Evolutionary conservation across 306 rosid species (phyloP).

Genomic region (Quercus variabilis): DNA sequence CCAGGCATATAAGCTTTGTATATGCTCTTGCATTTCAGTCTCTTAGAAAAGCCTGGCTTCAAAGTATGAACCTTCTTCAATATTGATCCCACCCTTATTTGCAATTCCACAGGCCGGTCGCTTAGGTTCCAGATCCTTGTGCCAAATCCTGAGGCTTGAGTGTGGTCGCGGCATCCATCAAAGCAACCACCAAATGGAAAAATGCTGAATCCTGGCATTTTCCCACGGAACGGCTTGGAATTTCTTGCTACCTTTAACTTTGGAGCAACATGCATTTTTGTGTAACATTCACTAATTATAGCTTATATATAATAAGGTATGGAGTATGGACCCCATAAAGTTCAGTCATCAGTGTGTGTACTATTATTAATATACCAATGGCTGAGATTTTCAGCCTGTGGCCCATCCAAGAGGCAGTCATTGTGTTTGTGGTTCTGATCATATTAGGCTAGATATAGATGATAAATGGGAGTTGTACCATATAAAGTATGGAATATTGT

Average conservation of each 20-base stretch:
- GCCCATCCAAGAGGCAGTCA: constrained; percentile 1
- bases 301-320: background rate
- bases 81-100: constrained; percentile 89
- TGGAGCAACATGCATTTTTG: constrained; percentile 23
- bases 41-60: constrained; percentile 84
- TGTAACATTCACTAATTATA: background rate
- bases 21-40: constrained; percentile 79
- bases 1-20: constrained; percentile 81
- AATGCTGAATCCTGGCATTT: constrained; percentile 42
- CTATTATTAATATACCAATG: background rate
- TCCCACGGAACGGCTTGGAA: constrained; percentile 27
- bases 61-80: constrained; percentile 73
- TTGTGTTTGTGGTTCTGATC: constrained; percentile 13
- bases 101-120: constrained; percentile 85
- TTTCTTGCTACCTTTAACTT: constrained; percentile 26
- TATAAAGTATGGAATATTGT: constrained; percentile 21
- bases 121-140: constrained; percentile 92
- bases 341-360: background rate
- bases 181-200: constrained; percentile 68
- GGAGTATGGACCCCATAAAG: constrained; percentile 1
- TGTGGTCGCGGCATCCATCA: constrained; percentile 69
- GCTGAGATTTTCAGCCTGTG: constrained; percentile 1
- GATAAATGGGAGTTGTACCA: background rate
- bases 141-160: constrained; percentile 59
- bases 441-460: background rate